Conservation (phyloP, 2,329 filamentous ascomycete species). For the Thermothelomyces thermophilus region DNA sequence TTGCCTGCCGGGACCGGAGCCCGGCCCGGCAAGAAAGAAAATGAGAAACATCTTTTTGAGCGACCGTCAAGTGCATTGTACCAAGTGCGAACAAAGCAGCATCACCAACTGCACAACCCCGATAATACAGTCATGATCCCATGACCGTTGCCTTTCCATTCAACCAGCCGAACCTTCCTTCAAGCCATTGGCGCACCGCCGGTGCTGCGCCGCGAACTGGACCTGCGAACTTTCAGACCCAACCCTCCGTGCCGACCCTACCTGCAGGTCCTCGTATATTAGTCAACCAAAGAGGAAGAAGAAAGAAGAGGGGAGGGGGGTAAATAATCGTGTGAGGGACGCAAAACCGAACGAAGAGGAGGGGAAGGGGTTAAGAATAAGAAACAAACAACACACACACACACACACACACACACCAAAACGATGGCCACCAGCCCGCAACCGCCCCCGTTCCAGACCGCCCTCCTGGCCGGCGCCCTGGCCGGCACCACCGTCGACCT, state of each 20-base stretch:
- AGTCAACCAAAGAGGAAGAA: not conserved
- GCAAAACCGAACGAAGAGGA: not conserved
- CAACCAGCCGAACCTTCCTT: not conserved
- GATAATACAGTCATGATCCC: not conserved
- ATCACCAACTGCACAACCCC: not conserved
- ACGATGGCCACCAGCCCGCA: constrained; percentile 7
- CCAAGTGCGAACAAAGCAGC: not conserved
- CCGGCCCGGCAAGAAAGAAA: constrained; percentile 5
- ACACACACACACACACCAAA: not conserved
- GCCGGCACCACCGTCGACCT: constrained; percentile 96
- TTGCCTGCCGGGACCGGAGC: constrained; percentile 13
- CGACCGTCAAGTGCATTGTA: not conserved
- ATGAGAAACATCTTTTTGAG: not conserved
- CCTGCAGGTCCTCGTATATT: not conserved
- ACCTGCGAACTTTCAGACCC: not conserved
- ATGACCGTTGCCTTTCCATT: not conserved
- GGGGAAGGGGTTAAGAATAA: not conserved
- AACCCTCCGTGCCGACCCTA: not conserved
- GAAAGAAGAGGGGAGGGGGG: not conserved
- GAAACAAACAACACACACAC: not conserved
- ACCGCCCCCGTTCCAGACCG: constrained; percentile 47
- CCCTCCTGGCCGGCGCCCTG: constrained; percentile 73
- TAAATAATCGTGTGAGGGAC: too few relatives aligned
- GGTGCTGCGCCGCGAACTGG: not conserved
- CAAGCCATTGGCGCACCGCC: not conserved